A percentile compares a stretch with the other conserved stretches of the same genome.
phyloP scores from a whole-genome alignment of 208 protist genomes.

The Leishmania aethiopica region DNA sequence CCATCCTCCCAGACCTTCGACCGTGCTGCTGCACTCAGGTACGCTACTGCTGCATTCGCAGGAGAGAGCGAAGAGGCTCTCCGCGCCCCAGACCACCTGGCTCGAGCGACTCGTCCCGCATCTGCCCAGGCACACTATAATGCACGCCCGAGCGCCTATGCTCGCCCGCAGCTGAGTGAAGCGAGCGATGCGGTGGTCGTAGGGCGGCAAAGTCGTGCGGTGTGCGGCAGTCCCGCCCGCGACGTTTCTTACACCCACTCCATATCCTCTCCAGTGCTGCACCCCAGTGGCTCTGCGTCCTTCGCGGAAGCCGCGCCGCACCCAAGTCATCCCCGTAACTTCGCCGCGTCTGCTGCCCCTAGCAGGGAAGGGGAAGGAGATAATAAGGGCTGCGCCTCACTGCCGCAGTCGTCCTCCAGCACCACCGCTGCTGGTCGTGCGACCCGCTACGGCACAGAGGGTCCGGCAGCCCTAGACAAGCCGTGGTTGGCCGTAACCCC shows the following conservation, averaged over 20 bases:
- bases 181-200: background rate
- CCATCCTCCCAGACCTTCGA: background rate
- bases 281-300: background rate
- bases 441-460: no score
- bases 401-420: background rate
- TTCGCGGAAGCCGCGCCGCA: background rate
- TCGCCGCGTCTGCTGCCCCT: background rate
- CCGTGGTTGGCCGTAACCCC: slow-evolving; percentile 1
- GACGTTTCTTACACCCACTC: background rate
- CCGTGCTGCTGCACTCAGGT: background rate
- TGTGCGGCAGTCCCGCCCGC: background rate
- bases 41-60: background rate
- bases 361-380: background rate
- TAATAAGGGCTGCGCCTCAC: background rate
- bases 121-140: no score
- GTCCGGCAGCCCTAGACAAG: background rate
- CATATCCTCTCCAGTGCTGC: background rate
- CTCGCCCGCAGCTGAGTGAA: no score
- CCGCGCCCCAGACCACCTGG: no score
- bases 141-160: background rate
- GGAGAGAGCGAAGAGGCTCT: background rate
- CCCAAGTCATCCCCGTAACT: background rate
- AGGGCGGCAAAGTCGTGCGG: background rate
- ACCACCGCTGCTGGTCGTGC: background rate
- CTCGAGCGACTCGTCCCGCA: background rate